Conservation (phyloP, 176 grass and related monocot genomes). For the Tillandsia fasciculata region DNA sequence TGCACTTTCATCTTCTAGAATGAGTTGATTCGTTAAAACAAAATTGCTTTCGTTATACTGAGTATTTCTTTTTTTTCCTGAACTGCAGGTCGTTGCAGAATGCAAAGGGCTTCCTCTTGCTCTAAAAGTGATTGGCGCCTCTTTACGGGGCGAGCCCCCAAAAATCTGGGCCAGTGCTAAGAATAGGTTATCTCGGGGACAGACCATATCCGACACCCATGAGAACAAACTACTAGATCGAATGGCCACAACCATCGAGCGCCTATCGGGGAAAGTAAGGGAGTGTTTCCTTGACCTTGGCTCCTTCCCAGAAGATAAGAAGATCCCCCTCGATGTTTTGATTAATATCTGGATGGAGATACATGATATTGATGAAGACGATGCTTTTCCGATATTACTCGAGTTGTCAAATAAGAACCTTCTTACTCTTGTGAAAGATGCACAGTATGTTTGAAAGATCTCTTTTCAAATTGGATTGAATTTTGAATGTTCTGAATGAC, state of each 20-base stretch:
- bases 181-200: constrained; percentile 75
- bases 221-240: constrained; percentile 78
- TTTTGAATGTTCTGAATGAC: background rate
- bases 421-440: constrained; percentile 85
- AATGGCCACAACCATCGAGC: constrained; percentile 77
- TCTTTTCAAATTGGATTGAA: background rate
- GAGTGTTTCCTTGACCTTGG: constrained; percentile 97
- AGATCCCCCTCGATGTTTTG: constrained; percentile 80
- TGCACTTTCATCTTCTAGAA: no score
- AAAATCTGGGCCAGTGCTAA: constrained; percentile 95
- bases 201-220: constrained; percentile 76
- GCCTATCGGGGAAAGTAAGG: constrained; percentile 54
- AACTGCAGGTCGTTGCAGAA: constrained; percentile 54
- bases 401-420: constrained; percentile 84
- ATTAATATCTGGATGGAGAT: constrained; percentile 98
- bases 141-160: constrained; percentile 63
- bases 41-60: background rate
- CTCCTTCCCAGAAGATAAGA: constrained; percentile 96
- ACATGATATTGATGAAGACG: constrained; percentile 80
- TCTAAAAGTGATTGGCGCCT: constrained; percentile 79
- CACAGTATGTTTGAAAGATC: constrained; percentile 52
- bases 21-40: no score
- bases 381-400: constrained; percentile 81
- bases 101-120: constrained; percentile 96
- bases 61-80: background rate